Base-by-base conservation (phyloP, 768 basidiomycete species). In the Fibroporia radiculosa region DNA sequence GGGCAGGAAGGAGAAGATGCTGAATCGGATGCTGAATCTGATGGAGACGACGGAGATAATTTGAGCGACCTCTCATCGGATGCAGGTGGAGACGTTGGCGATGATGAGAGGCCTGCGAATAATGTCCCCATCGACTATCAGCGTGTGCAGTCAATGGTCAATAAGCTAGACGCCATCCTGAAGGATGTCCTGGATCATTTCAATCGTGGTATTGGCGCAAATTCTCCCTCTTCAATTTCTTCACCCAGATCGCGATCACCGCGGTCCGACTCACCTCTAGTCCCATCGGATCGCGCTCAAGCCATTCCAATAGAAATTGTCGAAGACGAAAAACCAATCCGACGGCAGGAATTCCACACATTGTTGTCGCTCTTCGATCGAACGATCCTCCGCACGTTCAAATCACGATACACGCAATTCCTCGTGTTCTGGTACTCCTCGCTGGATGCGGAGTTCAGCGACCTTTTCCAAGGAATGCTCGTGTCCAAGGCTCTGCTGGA, bases 371-470 rank as follows among this genome's bases (percentile, higher is more conserved):
- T 97, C 51, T 99, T 99, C 57, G 91, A 96, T 61, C 80, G 90
- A 31, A 83, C 83, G 28, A 92, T 99, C 59, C 77, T 99, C 39
- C 86, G 83, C 29, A 98, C 96, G 2, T 96, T 96, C 70, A 93
- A 93, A 57, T 96, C 93, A 0, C 87, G 93, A 29, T 96, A 98
- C 63, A 93, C 92, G 12, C 96, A 98, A 56, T 99, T 99, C 66
- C 77, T 99, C 48, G 57, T 98, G 36, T 99, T 99, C 71, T 96
- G 91, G 82, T 91, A 84, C 58, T 76, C 93, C 18, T 97, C 95
- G 0, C 82, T 95, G 41, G 83, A 92, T 53, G 71, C 84, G 2
- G 81, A 89, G 49, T 96, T 92, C 55, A 77, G 85, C 35, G 95
- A 99, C 61, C 74, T 91, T 44, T 97, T 99, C 61, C 88, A 89